Percentiles rank a stretch among this genome's conserved stretches.
phyloP scores from a whole-genome alignment of 2,329 filamentous ascomycete species.

The Apiospora pterosperma region DNA sequence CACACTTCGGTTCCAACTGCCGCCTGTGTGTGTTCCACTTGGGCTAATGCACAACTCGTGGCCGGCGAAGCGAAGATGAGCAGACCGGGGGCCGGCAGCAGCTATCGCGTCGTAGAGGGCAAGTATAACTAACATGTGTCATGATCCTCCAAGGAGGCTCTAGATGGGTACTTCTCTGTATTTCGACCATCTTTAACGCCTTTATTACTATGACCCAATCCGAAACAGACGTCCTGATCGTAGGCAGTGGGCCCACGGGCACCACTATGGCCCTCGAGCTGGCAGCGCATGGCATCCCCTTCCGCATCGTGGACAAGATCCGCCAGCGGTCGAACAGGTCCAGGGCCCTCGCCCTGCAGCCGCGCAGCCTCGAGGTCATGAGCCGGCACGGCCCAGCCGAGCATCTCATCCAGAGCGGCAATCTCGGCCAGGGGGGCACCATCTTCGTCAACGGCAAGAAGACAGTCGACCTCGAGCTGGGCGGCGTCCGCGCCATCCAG shows the following conservation, averaged over 20 bases:
- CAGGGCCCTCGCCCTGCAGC: slow-evolving; percentile 43
- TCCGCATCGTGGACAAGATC: slow-evolving; percentile 22
- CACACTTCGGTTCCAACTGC: not conserved
- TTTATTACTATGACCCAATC: not conserved
- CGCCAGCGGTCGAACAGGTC: slow-evolving; percentile 31
- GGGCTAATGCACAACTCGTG: not conserved
- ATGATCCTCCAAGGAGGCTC: no score
- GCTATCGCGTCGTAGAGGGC: not conserved
- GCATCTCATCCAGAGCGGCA: slow-evolving; percentile 33
- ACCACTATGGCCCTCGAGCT: slow-evolving; percentile 20
- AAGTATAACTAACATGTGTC: not conserved
- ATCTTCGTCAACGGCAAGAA: slow-evolving; percentile 16
- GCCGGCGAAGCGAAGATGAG: no score
- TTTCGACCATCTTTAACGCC: no score
- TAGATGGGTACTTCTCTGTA: no score
- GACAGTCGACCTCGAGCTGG: slow-evolving; percentile 57
- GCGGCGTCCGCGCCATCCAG: slow-evolving; percentile 68
- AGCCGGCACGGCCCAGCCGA: slow-evolving; percentile 37
- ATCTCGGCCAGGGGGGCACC: slow-evolving; percentile 37
- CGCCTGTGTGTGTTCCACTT: not conserved
- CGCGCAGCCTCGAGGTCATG: slow-evolving; percentile 47
- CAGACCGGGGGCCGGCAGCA: no score
- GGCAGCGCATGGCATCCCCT: slow-evolving; percentile 17
- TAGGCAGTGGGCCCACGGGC: slow-evolving; percentile 21
- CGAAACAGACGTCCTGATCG: slow-evolving; percentile 17